Evolutionary conservation across 1,139 yeast species (phyloP).

Genomic region (Nadsonia starkeyi-henricii): DNA sequence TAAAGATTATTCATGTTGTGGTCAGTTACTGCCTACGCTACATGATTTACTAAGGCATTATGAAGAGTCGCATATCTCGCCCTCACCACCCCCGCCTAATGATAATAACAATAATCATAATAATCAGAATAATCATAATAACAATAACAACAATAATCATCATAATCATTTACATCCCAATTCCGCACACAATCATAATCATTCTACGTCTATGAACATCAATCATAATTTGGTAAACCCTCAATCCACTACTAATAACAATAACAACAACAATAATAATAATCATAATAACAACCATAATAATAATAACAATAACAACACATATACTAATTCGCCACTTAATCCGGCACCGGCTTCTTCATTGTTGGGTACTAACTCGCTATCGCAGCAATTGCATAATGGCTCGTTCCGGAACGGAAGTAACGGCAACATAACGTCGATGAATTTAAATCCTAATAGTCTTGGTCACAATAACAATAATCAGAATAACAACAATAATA

Average conservation of each 20-base stretch:
- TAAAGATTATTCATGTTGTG: conserved; percentile 93
- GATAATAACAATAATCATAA: background rate
- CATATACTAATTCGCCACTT: too few species aligned
- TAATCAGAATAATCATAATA: background rate
- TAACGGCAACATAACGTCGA: too few species aligned
- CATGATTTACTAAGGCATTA: conserved; percentile 90
- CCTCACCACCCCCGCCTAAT: background rate
- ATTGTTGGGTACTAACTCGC: too few species aligned
- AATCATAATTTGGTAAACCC: too few species aligned
- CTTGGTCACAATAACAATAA: background rate
- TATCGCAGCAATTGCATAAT: background rate
- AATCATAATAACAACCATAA: background rate
- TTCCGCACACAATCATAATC: background rate
- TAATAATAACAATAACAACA: background rate
- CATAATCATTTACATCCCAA: background rate
- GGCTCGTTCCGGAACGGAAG: too few species aligned
- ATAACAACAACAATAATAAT: background rate
- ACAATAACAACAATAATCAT: background rate
- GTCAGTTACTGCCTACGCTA: conserved; percentile 76
- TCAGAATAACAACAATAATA: background rate
- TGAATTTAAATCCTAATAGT: too few species aligned
- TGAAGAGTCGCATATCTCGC: conserved; percentile 80
- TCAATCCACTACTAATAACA: background rate
- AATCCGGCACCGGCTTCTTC: too few species aligned
- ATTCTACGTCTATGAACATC: background rate